phyloP scores from a whole-genome alignment of 148 eudicot genomes.

The Arbutus unedo region DNA sequence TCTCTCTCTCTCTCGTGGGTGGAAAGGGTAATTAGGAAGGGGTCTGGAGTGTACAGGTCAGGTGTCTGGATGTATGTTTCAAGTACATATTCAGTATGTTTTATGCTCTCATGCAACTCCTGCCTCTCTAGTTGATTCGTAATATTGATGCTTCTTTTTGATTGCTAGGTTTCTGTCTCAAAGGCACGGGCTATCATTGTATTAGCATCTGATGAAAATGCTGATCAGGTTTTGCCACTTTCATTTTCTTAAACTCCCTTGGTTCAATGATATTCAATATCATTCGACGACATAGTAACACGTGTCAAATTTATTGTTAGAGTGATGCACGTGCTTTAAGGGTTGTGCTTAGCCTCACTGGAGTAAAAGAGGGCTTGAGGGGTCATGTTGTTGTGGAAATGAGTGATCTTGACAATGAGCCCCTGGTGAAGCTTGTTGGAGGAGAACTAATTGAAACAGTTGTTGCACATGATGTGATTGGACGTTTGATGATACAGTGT shows the following conservation, averaged over 20 bases:
- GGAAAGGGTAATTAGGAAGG: background rate
- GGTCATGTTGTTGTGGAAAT: constrained; percentile 97
- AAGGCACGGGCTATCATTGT: constrained; percentile 95
- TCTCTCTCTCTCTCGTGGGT: background rate
- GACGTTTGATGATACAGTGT: constrained; percentile 96
- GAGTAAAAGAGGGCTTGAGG: constrained; percentile 82
- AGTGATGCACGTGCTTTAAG: constrained; percentile 95
- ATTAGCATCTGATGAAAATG: constrained; percentile 92
- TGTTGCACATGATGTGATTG: constrained; percentile 97
- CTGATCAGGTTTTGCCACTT: constrained; percentile 63
- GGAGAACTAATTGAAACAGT: constrained; percentile 87
- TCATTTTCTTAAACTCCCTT: constrained; percentile 13
- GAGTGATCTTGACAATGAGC: constrained; percentile 97
- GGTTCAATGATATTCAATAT: constrained; percentile 11
- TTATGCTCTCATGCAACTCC: background rate
- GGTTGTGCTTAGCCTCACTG: constrained; percentile 92
- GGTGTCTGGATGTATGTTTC: background rate
- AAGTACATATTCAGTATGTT: background rate
- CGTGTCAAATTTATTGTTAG: constrained; percentile 25
- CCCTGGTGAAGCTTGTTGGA: constrained; percentile 94
- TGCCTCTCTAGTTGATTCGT: background rate
- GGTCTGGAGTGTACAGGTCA: background rate
- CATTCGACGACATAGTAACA: background rate
- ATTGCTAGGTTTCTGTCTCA: constrained; percentile 81
- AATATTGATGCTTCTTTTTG: constrained; percentile 12